Evolutionary conservation across 148 eudicot genomes (phyloP).

Genomic region (Chenopodium suecicum): DNA sequence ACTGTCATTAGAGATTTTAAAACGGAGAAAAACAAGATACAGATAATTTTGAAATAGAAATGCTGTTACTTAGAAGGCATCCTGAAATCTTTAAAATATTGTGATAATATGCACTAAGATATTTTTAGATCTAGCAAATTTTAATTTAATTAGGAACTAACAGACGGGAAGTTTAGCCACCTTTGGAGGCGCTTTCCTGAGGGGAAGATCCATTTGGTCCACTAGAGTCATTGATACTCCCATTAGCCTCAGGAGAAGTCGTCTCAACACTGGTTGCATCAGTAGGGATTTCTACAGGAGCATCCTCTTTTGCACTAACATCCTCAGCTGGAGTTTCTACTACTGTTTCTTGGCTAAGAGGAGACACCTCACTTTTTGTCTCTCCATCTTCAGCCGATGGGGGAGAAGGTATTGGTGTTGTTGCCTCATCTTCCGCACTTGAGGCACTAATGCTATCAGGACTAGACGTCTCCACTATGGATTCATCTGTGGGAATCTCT

Average conservation of each 20-base stretch:
- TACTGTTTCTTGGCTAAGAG: conserved; percentile 17
- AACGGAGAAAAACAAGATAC: neutral
- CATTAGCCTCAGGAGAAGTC: conserved; percentile 27
- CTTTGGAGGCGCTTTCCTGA: conserved; percentile 29
- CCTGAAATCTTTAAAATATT: neutral
- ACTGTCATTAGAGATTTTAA: neutral
- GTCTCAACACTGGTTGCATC: conserved; percentile 24
- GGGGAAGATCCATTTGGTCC: conserved; percentile 24
- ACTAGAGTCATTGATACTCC: conserved; percentile 21
- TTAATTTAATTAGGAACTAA: neutral
- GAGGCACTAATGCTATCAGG: conserved; percentile 23
- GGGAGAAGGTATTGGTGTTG: neutral
- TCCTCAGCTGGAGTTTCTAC: conserved; percentile 27
- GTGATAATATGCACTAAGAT: neutral
- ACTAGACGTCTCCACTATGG: conserved; percentile 16
- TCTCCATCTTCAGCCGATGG: conserved; percentile 13
- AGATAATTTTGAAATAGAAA: neutral
- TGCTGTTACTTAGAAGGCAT: neutral
- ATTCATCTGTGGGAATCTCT: conserved; percentile 17
- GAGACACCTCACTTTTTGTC: conserved; percentile 8
- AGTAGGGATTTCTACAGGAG: conserved; percentile 12
- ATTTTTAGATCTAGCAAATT: conserved; percentile 9
- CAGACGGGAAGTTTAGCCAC: conserved; percentile 18
- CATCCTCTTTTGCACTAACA: conserved; percentile 22
- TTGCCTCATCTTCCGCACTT: conserved; percentile 10